These are phyloP conservation scores for Pseudocercospora cruenta DNA, from an alignment of 2,329 filamentous ascomycete genomes.

Conservation along the genomic window DNA sequence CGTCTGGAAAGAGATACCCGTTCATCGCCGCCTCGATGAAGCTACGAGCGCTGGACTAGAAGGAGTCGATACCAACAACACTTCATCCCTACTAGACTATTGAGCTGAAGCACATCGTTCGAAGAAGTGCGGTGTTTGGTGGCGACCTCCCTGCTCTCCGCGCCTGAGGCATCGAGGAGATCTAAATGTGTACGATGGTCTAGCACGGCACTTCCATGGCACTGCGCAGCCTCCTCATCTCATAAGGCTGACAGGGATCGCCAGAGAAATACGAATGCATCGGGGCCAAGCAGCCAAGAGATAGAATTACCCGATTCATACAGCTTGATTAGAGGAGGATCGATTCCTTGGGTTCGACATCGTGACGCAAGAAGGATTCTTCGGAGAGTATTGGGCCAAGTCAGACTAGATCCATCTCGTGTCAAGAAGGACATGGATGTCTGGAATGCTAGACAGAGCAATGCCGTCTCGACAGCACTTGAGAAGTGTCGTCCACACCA, in stretches of 20 bases:
- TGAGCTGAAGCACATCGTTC: neutral
- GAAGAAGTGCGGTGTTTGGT: neutral
- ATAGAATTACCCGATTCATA: neutral
- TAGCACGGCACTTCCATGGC: neutral
- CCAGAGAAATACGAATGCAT: neutral
- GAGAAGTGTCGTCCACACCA: neutral
- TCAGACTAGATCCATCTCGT: neutral
- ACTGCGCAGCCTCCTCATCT: neutral
- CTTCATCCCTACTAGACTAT: neutral
- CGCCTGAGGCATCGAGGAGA: neutral
- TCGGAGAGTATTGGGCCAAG: neutral
- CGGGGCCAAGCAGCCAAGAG: neutral
- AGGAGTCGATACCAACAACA: neutral
- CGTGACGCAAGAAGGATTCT: neutral
- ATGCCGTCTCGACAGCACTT: no score
- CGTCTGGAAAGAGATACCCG: neutral
- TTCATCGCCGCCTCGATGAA: neutral
- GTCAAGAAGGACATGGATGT: no score
- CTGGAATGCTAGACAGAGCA: no score
- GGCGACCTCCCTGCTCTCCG: no score
- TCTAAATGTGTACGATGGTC: neutral
- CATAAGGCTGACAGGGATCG: neutral
- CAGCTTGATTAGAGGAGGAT: no score
- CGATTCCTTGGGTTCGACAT: neutral
- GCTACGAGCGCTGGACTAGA: neutral